These are phyloP conservation scores for Verticillium alfalfae DNA, from an alignment of 2,329 filamentous ascomycete genomes.

Conservation along the genomic window DNA sequence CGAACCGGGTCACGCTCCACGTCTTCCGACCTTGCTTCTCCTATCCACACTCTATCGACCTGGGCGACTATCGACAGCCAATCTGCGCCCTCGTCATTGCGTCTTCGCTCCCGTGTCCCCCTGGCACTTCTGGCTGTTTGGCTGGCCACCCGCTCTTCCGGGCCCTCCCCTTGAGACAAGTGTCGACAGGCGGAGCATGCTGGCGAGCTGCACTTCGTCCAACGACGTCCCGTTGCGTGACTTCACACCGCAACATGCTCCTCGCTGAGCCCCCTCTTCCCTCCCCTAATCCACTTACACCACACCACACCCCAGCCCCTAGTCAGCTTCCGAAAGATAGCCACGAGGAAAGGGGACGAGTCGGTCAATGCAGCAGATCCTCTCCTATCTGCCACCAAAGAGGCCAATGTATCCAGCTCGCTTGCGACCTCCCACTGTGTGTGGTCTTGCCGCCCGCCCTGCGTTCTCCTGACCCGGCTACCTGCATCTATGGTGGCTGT, in stretches of 20 bases:
- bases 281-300: not conserved
- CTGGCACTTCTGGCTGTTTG: not conserved
- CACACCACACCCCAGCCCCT: not conserved
- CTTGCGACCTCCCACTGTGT: not conserved
- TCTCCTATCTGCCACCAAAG: not conserved
- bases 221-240: not conserved
- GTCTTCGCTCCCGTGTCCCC: not conserved
- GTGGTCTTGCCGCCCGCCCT: not conserved
- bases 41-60: not conserved
- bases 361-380: not conserved
- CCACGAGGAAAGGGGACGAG: not conserved
- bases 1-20: not conserved
- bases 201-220: not conserved
- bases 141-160: not conserved
- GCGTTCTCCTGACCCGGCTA: not conserved
- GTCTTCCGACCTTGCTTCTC: not conserved
- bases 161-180: not conserved
- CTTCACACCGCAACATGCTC: not conserved
- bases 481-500: not conserved
- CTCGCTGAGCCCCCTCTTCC: not conserved
- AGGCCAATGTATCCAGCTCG: not conserved
- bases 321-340: not conserved
- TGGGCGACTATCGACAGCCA: not conserved
- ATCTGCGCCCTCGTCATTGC: not conserved
- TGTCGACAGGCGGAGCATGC: not conserved